phyloP scores from a whole-genome alignment of 2,329 filamentous ascomycete species.

The Fusarium kyushuense region DNA sequence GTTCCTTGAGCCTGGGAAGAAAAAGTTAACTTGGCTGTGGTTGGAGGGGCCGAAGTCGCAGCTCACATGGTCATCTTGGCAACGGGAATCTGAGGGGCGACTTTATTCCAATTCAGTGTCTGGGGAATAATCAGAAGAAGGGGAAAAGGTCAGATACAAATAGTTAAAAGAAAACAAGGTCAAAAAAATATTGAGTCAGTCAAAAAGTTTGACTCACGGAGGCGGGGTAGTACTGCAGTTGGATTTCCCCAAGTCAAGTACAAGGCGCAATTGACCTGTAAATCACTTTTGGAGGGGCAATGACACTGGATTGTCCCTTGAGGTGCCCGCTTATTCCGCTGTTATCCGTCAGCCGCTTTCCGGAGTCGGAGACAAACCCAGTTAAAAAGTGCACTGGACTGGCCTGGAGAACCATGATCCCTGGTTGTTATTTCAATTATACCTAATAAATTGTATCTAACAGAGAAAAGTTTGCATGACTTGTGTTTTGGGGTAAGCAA shows the following conservation, averaged over 20 bases:
- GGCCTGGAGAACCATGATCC: slow-evolving; percentile 11
- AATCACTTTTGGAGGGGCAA: slow-evolving; percentile 25
- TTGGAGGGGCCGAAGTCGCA: slow-evolving; percentile 20
- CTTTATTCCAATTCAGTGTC: slow-evolving; percentile 20
- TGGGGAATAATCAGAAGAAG: background rate
- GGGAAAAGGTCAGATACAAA: slow-evolving; percentile 20
- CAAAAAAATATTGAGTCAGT: slow-evolving; percentile 31
- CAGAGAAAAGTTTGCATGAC: background rate
- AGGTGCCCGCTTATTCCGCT: slow-evolving; percentile 15
- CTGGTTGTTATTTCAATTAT: background rate
- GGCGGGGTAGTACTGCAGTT: slow-evolving; percentile 24
- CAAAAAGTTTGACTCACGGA: slow-evolving; percentile 33
- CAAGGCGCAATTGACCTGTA: background rate
- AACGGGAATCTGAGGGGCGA: background rate
- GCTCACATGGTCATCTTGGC: slow-evolving; percentile 31
- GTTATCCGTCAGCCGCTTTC: slow-evolving; percentile 27
- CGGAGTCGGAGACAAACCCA: slow-evolving; percentile 25
- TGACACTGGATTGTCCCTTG: slow-evolving; percentile 7
- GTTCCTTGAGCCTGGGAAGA: slow-evolving; percentile 74
- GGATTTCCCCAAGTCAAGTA: background rate
- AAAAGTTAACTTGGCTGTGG: slow-evolving; percentile 10
- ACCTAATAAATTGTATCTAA: background rate
- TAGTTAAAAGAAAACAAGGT: slow-evolving; percentile 16
- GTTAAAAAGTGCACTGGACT: background rate
- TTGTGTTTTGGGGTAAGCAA: background rate